phyloP scores from a whole-genome alignment of 2,329 filamentous ascomycete species.

The Furcasterigmium sp. region DNA sequence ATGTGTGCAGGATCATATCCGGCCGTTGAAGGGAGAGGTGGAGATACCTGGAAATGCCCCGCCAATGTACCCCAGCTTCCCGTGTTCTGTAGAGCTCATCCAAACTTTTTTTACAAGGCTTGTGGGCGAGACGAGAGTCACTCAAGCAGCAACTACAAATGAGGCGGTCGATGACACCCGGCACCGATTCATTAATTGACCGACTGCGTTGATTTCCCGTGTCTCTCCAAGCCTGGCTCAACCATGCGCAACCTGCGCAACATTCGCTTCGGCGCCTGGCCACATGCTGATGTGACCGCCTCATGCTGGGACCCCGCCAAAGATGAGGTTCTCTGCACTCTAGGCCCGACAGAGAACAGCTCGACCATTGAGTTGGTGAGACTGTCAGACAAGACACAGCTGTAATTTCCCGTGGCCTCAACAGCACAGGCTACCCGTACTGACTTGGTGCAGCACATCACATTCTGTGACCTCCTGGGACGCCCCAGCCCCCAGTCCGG shows the following conservation, averaged over 20 bases:
- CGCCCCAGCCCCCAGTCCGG: slow-evolving; percentile 72
- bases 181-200: too few relatives aligned
- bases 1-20: too few relatives aligned
- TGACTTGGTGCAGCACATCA: slow-evolving; percentile 19
- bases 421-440: slow-evolving; percentile 15
- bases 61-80: slow-evolving; percentile 1
- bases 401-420: too few relatives aligned
- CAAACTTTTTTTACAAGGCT: neutral
- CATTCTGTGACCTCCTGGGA: slow-evolving; percentile 76
- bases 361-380: slow-evolving; percentile 68
- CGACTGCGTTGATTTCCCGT: too few relatives aligned
- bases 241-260: slow-evolving; percentile 84
- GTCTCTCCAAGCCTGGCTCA: neutral
- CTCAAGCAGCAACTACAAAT: too few relatives aligned
- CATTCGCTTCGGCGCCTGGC: slow-evolving; percentile 64
- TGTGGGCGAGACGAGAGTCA: too few relatives aligned
- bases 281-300: slow-evolving; percentile 61
- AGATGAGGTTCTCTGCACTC: slow-evolving; percentile 74
- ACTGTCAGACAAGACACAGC: slow-evolving; percentile 37
- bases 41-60: slow-evolving; percentile 1
- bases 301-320: slow-evolving; percentile 80
- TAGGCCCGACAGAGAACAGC: slow-evolving; percentile 70
- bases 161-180: too few relatives aligned
- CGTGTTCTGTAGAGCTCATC: neutral
- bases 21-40: neutral